phyloP scores from a whole-genome alignment of 139 green algal genomes.

The Chlorella ohadii region DNA sequence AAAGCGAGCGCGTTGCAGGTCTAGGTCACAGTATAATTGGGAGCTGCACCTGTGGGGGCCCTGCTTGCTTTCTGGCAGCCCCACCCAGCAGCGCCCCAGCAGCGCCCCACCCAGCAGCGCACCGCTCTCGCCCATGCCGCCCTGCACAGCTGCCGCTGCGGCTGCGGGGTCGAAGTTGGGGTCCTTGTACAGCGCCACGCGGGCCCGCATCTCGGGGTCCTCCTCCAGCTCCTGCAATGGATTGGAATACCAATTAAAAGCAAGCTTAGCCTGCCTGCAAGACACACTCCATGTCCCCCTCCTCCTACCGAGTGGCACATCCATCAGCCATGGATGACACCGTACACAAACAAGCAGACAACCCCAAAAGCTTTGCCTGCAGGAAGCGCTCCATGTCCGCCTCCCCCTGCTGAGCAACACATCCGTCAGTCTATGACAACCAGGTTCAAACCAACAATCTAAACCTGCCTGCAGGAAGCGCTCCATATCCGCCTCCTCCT shows the following conservation, averaged over 20 bases:
- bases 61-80: too few species aligned
- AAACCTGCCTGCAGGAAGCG: slow-evolving; percentile 88
- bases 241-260: too few species aligned
- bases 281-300: too few species aligned
- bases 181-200: slow-evolving; percentile 65
- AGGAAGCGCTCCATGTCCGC: slow-evolving; percentile 88
- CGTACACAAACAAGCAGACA: neutral
- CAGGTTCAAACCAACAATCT: too few species aligned
- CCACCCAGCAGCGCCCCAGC: neutral
- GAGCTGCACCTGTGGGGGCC: too few species aligned
- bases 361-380: too few species aligned
- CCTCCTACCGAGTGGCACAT: too few species aligned
- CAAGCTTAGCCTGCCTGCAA: too few species aligned
- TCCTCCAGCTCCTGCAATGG: slow-evolving; percentile 82
- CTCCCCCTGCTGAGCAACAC: slow-evolving; percentile 47
- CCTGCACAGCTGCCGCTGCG: neutral
- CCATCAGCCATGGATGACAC: too few species aligned
- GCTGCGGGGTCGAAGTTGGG: slow-evolving; percentile 7
- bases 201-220: slow-evolving; percentile 78
- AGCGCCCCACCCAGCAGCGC: neutral
- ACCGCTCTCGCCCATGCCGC: slow-evolving; percentile 4
- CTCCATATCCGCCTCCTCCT: slow-evolving; percentile 74
- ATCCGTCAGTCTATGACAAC: too few species aligned
- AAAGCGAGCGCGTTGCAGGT: too few species aligned
- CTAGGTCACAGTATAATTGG: too few species aligned